These are phyloP conservation scores for Stachybotrys elegans DNA, from an alignment of 2,329 filamentous ascomycete species.

Conservation along the genomic window DNA sequence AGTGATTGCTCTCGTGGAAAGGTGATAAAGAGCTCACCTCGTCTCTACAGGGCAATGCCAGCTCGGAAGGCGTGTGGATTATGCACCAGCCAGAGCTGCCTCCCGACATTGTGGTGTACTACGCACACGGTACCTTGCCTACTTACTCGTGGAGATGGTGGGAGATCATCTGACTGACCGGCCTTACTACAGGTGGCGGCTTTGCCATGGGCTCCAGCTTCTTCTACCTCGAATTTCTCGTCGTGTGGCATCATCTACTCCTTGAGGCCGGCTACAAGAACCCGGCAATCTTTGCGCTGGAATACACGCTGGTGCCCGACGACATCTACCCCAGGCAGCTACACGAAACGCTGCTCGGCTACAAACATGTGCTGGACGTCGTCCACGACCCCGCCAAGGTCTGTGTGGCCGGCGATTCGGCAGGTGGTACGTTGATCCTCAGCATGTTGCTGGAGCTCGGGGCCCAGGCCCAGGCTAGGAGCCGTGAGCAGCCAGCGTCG, in stretches of 20 bases:
- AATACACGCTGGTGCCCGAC: constrained; percentile 77
- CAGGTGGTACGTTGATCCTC: constrained; percentile 69
- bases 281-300: constrained; percentile 72
- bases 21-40: constrained; percentile 3
- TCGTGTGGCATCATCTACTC: constrained; percentile 65
- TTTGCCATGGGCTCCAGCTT: constrained; percentile 78
- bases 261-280: constrained; percentile 62
- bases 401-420: constrained; percentile 73
- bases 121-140: constrained; percentile 62
- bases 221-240: constrained; percentile 81
- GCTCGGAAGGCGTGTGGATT: constrained; percentile 64
- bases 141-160: no score
- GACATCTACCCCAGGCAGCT: constrained; percentile 68
- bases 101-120: constrained; percentile 77
- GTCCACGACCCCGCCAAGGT: constrained; percentile 56
- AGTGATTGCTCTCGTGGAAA: background rate
- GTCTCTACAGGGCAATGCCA: constrained; percentile 26
- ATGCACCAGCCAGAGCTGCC: constrained; percentile 51
- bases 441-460: constrained; percentile 67
- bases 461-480: constrained; percentile 17
- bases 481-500: no score
- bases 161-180: no score
- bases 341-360: constrained; percentile 63
- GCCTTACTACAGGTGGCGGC: constrained; percentile 61
- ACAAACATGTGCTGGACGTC: constrained; percentile 61